A percentile compares a stretch with the other conserved stretches of the same genome.
Evolutionary conservation across 495 filamentous ascomycete genomes (phyloP).

Genomic region (Parathielavia hyrcaniae): DNA sequence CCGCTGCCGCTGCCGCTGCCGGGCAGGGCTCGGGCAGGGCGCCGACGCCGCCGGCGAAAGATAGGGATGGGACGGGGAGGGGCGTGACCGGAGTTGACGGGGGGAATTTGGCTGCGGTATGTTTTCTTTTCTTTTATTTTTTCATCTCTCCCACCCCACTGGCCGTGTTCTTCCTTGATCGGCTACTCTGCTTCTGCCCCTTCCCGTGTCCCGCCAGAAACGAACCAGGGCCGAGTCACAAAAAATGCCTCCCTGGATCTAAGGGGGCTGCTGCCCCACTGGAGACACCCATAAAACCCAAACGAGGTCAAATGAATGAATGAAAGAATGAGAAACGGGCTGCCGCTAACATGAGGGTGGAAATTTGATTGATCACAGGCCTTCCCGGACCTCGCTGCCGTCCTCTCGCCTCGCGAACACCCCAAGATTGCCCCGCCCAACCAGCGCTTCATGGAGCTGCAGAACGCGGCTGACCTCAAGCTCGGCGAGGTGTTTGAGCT

Average conservation of each 20-base stretch:
- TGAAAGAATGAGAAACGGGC: not conserved
- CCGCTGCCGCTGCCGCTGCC: conserved; percentile 30
- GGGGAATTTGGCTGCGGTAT: conserved; percentile 48
- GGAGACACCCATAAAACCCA: too few relatives aligned
- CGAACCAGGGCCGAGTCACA: too few relatives aligned
- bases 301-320: too few relatives aligned
- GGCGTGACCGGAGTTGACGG: conserved; percentile 30
- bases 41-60: conserved; percentile 27
- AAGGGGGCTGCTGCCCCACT: too few relatives aligned
- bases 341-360: not conserved
- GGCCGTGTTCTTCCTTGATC: not conserved
- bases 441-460: conserved; percentile 71
- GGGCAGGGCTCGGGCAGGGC: conserved; percentile 18
- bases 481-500: conserved; percentile 77
- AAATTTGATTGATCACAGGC: too few relatives aligned
- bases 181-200: not conserved
- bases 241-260: too few relatives aligned
- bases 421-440: conserved; percentile 64
- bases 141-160: not conserved
- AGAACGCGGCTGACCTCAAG: conserved; percentile 69
- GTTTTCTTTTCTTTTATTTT: conserved; percentile 12
- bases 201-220: not conserved
- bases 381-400: conserved; percentile 53
- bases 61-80: conserved; percentile 24
- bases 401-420: conserved; percentile 44